phyloP scores from a whole-genome alignment of 2,329 filamentous ascomycete genomes.

The Trichoderma oligosporum region DNA sequence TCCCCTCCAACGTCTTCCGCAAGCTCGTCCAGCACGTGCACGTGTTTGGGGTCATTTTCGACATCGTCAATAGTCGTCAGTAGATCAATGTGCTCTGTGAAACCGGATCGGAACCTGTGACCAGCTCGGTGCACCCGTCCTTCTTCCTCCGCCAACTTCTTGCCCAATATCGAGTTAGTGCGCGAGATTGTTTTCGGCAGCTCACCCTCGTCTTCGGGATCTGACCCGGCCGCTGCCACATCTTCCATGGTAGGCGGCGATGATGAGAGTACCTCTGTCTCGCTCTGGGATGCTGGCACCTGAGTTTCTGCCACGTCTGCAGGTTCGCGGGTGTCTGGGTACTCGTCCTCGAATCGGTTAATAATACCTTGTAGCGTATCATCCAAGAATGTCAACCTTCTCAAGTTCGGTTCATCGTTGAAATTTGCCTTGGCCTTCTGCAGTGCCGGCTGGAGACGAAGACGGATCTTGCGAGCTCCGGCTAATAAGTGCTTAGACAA shows the following conservation, averaged over 20 bases:
- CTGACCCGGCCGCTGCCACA: slow-evolving; percentile 38
- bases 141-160: slow-evolving; percentile 54
- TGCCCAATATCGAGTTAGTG: slow-evolving; percentile 52
- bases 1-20: slow-evolving; percentile 61
- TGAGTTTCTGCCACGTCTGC: not conserved
- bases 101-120: slow-evolving; percentile 53
- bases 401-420: slow-evolving; percentile 71
- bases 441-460: slow-evolving; percentile 77
- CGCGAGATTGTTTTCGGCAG: slow-evolving; percentile 44
- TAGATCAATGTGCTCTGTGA: slow-evolving; percentile 51
- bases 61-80: slow-evolving; percentile 49
- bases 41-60: slow-evolving; percentile 48
- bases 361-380: slow-evolving; percentile 87
- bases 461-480: slow-evolving; percentile 83
- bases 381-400: slow-evolving; percentile 83
- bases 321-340: slow-evolving; percentile 71
- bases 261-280: slow-evolving; percentile 25
- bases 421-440: slow-evolving; percentile 65
- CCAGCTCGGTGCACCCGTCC: slow-evolving; percentile 53
- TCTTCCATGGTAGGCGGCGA: slow-evolving; percentile 34
- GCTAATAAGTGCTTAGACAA: slow-evolving; percentile 88
- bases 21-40: slow-evolving; percentile 55
- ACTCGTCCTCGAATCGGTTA: slow-evolving; percentile 92
- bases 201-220: slow-evolving; percentile 48
- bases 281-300: slow-evolving; percentile 15